These are phyloP conservation scores for Magnaporthiopsis incrustans DNA, from an alignment of 2,329 filamentous ascomycete species.

Conservation along the genomic window DNA sequence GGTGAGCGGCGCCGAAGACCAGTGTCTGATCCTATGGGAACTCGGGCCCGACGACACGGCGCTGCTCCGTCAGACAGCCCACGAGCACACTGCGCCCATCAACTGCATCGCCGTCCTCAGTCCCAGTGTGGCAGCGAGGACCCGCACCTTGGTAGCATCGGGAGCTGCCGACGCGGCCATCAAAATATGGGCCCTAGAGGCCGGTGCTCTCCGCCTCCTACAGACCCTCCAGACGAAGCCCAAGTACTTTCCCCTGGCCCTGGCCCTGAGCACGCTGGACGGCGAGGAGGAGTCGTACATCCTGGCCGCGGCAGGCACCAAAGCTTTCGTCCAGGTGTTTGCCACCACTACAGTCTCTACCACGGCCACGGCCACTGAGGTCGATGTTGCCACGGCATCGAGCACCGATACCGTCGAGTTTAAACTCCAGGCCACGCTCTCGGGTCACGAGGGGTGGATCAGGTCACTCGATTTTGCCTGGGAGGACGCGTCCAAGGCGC, in stretches of 20 bases:
- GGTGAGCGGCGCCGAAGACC: slow-evolving; percentile 75
- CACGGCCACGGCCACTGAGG: not conserved
- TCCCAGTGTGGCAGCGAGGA: slow-evolving; percentile 5
- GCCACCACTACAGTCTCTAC: slow-evolving; percentile 14
- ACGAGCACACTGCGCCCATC: slow-evolving; percentile 65
- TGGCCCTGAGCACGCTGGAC: slow-evolving; percentile 59
- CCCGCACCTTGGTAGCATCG: slow-evolving; percentile 55
- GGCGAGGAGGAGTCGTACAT: slow-evolving; percentile 45
- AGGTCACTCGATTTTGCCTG: slow-evolving; percentile 71
- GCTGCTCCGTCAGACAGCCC: slow-evolving; percentile 42
- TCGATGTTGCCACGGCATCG: slow-evolving; percentile 26
- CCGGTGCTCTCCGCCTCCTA: slow-evolving; percentile 36
- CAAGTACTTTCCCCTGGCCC: slow-evolving; percentile 71
- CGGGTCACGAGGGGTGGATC: slow-evolving; percentile 93
- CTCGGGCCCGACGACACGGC: slow-evolving; percentile 20
- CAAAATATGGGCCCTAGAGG: slow-evolving; percentile 52
- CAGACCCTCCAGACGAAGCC: slow-evolving; percentile 68
- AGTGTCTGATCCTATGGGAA: slow-evolving; percentile 66
- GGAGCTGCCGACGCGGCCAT: slow-evolving; percentile 73
- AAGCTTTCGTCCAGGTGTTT: slow-evolving; percentile 73
- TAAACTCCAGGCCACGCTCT: slow-evolving; percentile 64
- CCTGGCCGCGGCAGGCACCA: slow-evolving; percentile 81
- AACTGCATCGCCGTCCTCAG: slow-evolving; percentile 52
- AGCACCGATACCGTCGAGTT: slow-evolving; percentile 38
- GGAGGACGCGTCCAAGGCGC: slow-evolving; percentile 36